A percentile compares a stretch with the other conserved stretches of the same genome.
phyloP scores from a whole-genome alignment of 805 yeast species.

The Spathaspora arborariae region DNA sequence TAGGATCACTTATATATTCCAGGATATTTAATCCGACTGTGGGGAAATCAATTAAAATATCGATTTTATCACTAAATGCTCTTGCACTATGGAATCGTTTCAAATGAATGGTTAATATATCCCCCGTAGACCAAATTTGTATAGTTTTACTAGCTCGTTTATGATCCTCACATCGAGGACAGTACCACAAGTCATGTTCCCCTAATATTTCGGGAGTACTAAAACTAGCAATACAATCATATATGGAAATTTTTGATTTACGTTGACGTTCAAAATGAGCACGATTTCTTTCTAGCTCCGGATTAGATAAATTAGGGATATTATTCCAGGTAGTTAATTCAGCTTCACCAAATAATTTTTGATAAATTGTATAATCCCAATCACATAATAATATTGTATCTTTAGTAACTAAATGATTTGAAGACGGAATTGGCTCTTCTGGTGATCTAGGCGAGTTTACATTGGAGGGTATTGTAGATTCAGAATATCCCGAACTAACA shows the following conservation, averaged over 20 bases:
- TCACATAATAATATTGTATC: constrained; percentile 52
- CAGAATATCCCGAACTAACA: constrained; percentile 12
- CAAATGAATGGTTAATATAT: constrained; percentile 81
- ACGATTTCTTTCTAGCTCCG: constrained; percentile 50
- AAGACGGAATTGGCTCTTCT: constrained; percentile 8
- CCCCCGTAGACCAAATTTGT: constrained; percentile 93
- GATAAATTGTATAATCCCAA: constrained; percentile 52
- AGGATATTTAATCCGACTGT: constrained; percentile 74
- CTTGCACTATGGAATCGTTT: constrained; percentile 85
- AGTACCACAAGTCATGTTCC: constrained; percentile 89
- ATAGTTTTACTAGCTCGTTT: constrained; percentile 87
- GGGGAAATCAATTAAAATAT: constrained; percentile 82
- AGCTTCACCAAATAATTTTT: constrained; percentile 50
- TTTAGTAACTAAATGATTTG: constrained; percentile 15
- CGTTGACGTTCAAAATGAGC: constrained; percentile 30
- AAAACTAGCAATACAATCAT: constrained; percentile 72
- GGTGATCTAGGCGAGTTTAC: constrained; percentile 14
- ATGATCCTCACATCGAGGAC: constrained; percentile 86
- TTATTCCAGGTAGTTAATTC: constrained; percentile 59
- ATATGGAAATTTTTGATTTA: constrained; percentile 48
- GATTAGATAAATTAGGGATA: constrained; percentile 40
- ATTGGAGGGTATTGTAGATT: constrained; percentile 16
- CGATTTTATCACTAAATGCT: constrained; percentile 86
- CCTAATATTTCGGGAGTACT: constrained; percentile 82
- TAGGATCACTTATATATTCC: constrained; percentile 45